Evolutionary conservation across 176 grass and related monocot genomes (phyloP).

Genomic region (Oryza coarctata): DNA sequence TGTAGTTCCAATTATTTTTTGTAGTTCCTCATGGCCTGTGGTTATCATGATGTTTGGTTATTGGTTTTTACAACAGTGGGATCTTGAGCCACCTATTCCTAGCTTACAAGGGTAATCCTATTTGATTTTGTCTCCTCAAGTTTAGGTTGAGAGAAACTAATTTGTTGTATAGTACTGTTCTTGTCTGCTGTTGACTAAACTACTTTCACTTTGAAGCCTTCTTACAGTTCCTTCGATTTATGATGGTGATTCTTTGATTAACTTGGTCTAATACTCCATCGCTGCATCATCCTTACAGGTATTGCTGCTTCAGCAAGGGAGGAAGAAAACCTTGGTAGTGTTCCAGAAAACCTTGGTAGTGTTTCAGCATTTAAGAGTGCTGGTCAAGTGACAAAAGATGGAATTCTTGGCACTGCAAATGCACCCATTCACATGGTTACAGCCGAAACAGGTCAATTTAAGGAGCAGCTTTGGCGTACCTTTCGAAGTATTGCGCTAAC

Average conservation of each 20-base stretch:
- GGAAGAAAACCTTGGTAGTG: conserved; percentile 50
- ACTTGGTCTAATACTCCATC: neutral
- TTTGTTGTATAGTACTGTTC: neutral
- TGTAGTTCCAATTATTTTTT: neutral
- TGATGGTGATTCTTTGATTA: conserved; percentile 11
- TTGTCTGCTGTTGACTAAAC: neutral
- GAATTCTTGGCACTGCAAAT: conserved; percentile 71
- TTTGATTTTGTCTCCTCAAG: neutral
- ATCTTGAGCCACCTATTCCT: conserved; percentile 8
- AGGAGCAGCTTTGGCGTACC: conserved; percentile 93
- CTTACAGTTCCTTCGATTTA: neutral
- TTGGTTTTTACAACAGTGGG: neutral
- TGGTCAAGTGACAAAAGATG: conserved; percentile 63
- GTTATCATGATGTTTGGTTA: neutral
- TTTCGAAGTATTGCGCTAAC: conserved; percentile 84
- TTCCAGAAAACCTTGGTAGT: conserved; percentile 47
- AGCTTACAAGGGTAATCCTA: neutral
- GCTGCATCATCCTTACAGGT: conserved; percentile 51
- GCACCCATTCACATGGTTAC: conserved; percentile 94
- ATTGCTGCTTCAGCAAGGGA: conserved; percentile 50
- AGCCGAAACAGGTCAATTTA: conserved; percentile 78
- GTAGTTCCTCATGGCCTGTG: neutral
- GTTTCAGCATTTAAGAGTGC: conserved; percentile 56
- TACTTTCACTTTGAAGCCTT: neutral
- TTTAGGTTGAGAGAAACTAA: neutral